These are phyloP conservation scores for Crucibulum laeve DNA, from an alignment of 768 basidiomycete species.

Conservation along the genomic window DNA sequence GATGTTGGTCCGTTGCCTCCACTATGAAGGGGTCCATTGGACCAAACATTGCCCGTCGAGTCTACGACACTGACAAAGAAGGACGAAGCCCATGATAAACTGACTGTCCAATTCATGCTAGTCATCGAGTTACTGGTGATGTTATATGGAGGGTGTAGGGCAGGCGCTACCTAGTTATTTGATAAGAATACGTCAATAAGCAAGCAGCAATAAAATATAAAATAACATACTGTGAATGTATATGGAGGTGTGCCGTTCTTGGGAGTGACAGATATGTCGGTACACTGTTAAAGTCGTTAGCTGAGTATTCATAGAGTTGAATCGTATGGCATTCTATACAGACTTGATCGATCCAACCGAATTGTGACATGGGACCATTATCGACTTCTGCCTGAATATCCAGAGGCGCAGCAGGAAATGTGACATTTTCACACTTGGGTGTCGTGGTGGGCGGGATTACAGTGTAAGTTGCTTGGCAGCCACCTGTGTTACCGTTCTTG, in stretches of 20 bases:
- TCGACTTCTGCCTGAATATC: conserved; percentile 38
- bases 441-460: conserved; percentile 41
- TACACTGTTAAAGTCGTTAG: conserved; percentile 40
- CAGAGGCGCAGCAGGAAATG: conserved; percentile 36
- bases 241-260: conserved; percentile 59
- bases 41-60: conserved; percentile 45
- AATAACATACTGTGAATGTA: conserved; percentile 43
- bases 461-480: conserved; percentile 56
- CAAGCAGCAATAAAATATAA: background rate
- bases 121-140: conserved; percentile 39
- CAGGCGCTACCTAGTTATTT: conserved; percentile 55
- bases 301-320: background rate
- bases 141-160: conserved; percentile 58
- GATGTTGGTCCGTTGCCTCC: conserved; percentile 35
- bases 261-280: conserved; percentile 48
- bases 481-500: conserved; percentile 51
- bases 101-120: conserved; percentile 56
- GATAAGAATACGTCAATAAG: background rate
- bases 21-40: conserved; percentile 55
- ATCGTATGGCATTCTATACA: conserved; percentile 2
- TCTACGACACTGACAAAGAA: conserved; percentile 58
- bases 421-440: conserved; percentile 47
- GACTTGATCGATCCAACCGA: conserved; percentile 57
- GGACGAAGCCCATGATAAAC: conserved; percentile 43
- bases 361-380: conserved; percentile 51